Conservation (phyloP, 1,284 basidiomycete species). For the Ceratorhiza oryzae-sativae region DNA sequence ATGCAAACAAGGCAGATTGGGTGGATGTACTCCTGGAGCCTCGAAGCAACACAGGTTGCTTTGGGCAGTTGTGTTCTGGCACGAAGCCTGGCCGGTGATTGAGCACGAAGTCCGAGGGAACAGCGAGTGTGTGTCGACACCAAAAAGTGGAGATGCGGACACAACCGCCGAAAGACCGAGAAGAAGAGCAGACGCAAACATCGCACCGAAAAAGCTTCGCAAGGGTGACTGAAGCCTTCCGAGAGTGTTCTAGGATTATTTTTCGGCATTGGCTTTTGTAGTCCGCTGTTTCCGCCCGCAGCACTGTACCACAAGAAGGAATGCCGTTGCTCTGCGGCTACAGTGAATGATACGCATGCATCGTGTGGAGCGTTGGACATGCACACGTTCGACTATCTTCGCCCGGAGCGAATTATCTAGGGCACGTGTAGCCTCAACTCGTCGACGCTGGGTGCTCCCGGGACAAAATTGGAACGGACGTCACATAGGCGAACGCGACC, state of each 20-base stretch:
- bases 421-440: slow-evolving; percentile 16
- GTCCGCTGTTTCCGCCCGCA: slow-evolving; percentile 2
- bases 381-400: slow-evolving; percentile 10
- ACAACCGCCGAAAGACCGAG: slow-evolving; percentile 7
- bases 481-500: slow-evolving; percentile 15
- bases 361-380: slow-evolving; percentile 20
- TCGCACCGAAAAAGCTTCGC: neutral
- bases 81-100: slow-evolving; percentile 35
- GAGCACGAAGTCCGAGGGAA: slow-evolving; percentile 40
- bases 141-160: slow-evolving; percentile 23
- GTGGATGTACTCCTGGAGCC: slow-evolving; percentile 40
- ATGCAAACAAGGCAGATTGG: neutral
- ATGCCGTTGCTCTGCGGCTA: slow-evolving; percentile 18
- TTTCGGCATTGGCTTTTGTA: neutral
- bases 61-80: slow-evolving; percentile 43
- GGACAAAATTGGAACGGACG: slow-evolving; percentile 15
- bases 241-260: neutral
- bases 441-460: neutral
- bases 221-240: neutral
- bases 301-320: neutral
- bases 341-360: slow-evolving; percentile 8
- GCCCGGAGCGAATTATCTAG: neutral
- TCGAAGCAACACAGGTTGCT: slow-evolving; percentile 44
- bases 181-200: neutral
- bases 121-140: slow-evolving; percentile 23